Evolutionary conservation across 1,284 basidiomycete genomes (phyloP), one percentile per base, ranked within the genome.

Genomic region (Nidula niveotomentosa): DNA sequence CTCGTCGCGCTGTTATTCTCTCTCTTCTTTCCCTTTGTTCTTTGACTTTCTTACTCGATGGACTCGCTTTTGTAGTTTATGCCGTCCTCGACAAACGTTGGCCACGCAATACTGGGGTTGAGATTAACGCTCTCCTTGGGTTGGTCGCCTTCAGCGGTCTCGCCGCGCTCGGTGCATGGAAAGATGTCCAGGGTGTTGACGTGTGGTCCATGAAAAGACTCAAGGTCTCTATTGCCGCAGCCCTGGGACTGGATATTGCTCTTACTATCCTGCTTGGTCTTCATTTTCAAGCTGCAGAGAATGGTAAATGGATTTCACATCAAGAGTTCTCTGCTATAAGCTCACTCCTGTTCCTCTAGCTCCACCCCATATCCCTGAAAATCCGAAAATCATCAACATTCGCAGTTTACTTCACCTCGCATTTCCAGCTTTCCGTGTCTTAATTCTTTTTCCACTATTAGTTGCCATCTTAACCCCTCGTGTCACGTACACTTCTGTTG

Each of bases 11-110:
- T 51, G 71, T 85, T 60, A 91, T 94, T 68, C 77, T 92, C 53
- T 69, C 76, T 52, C 74, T 92, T 61, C 77, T 93, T 52, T 83
- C 85, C 54, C 75, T 92, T 51, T 65, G 85, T 70, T 86, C 94
- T 75, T 60, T 96, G 74, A 79, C 94, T 69, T 86, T 93, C 82
- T 83, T 99, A 76, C 75, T 94, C 73, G 82, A 99, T 80, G 79
- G 96, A 54, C 72, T 89, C 50, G 76, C 85, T 7, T 87, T 90
- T 63, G 81, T 86, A 50, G 69, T 83, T 18, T 80, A 80, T 63
- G 82, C 86, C 23, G 77, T 92, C 46, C 63, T 92, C 57, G 73
- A 78, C 61, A 84, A 86, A 62, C 60, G 75, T 15, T 93, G 90
- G 90, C 80, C 76, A 8, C 73, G 72, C 48, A 69, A 78, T 60